These are phyloP conservation scores for Ustilago curta DNA, from an alignment of 1,284 basidiomycete genomes.

Conservation along the genomic window DNA sequence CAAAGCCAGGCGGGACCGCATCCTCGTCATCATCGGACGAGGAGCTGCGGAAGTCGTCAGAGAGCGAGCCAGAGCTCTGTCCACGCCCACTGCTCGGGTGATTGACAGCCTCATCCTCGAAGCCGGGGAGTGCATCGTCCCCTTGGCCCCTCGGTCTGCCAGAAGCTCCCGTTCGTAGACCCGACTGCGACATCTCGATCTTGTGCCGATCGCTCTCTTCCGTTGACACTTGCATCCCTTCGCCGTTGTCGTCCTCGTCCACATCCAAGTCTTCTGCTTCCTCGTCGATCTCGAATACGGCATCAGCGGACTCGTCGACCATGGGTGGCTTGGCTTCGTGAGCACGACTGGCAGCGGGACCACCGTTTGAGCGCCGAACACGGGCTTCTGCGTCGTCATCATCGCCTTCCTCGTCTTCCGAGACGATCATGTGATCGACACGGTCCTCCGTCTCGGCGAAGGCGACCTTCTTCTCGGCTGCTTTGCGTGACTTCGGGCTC, in stretches of 20 bases:
- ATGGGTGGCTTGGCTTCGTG: slow-evolving; percentile 3
- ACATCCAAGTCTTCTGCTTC: slow-evolving; percentile 39
- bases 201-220: slow-evolving; percentile 35
- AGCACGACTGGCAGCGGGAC: neutral
- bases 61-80: slow-evolving; percentile 28
- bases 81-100: slow-evolving; percentile 7
- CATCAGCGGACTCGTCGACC: slow-evolving; percentile 48
- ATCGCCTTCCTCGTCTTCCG: slow-evolving; percentile 42
- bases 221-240: slow-evolving; percentile 11
- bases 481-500: slow-evolving; percentile 26
- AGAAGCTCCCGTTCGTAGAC: slow-evolving; percentile 35
- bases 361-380: slow-evolving; percentile 1
- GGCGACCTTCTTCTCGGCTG: slow-evolving; percentile 61
- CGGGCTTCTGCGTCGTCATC: slow-evolving; percentile 18
- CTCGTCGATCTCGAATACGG: slow-evolving; percentile 62
- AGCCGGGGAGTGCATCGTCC: slow-evolving; percentile 35
- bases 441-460: slow-evolving; percentile 58
- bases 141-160: slow-evolving; percentile 37
- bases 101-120: slow-evolving; percentile 19
- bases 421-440: slow-evolving; percentile 34
- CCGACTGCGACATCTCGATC: slow-evolving; percentile 40
- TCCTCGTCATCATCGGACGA: slow-evolving; percentile 45
- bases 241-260: slow-evolving; percentile 19
- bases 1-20: slow-evolving; percentile 42
- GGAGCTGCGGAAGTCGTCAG: slow-evolving; percentile 40